Evolutionary conservation across 352 stramenopile genomes (phyloP).

Genomic region (Globisporangium spiculum): DNA sequence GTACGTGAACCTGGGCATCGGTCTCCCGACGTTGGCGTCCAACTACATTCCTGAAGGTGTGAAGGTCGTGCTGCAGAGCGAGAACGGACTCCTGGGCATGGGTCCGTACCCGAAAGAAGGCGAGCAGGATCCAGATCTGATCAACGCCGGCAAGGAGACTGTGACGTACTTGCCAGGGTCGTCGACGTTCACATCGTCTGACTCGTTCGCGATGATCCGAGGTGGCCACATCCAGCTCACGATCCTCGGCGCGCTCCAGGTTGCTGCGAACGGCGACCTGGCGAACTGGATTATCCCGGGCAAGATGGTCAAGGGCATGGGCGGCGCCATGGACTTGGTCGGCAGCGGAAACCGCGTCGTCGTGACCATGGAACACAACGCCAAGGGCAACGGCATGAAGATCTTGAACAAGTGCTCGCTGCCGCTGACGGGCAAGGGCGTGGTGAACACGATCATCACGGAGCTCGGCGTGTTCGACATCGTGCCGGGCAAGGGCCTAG

Average conservation of each 20-base stretch:
- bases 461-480: constrained; percentile 89
- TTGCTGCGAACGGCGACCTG: constrained; percentile 91
- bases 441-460: constrained; percentile 94
- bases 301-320: constrained; percentile 98
- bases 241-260: constrained; percentile 94
- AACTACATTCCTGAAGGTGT: constrained; percentile 95
- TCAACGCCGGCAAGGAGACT: constrained; percentile 98
- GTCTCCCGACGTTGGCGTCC: constrained; percentile 92
- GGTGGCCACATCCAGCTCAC: constrained; percentile 95
- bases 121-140: constrained; percentile 92
- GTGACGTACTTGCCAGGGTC: constrained; percentile 93
- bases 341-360: constrained; percentile 91
- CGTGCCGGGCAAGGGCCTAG: constrained; percentile 60
- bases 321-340: constrained; percentile 97
- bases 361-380: constrained; percentile 97
- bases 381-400: constrained; percentile 93
- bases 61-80: constrained; percentile 94
- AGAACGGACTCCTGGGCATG: constrained; percentile 96
- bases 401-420: constrained; percentile 93
- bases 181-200: constrained; percentile 92
- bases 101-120: constrained; percentile 89
- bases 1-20: constrained; percentile 98
- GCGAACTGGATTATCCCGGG: constrained; percentile 96
- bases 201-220: constrained; percentile 97
- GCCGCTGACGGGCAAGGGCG: constrained; percentile 92